Conservation (phyloP, 1,284 basidiomycete genomes). For the Ustilago trichophora region DNA sequence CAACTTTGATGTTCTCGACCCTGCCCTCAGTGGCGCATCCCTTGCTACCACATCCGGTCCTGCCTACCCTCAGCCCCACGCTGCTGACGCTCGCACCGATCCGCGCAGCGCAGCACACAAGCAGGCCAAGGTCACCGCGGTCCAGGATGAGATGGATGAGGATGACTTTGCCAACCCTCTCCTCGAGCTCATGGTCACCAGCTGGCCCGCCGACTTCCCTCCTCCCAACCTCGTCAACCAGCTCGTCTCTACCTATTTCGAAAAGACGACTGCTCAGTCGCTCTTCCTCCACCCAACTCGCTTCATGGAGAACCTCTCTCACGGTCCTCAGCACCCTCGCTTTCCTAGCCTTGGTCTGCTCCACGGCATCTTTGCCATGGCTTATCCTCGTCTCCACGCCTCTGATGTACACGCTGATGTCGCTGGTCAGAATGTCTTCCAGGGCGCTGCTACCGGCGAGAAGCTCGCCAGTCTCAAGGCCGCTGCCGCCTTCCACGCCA, state of each 20-base stretch:
- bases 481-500: slow-evolving; percentile 47
- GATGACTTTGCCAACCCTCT: slow-evolving; percentile 33
- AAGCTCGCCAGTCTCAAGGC: slow-evolving; percentile 38
- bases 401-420: slow-evolving; percentile 15
- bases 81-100: slow-evolving; percentile 24
- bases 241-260: slow-evolving; percentile 48
- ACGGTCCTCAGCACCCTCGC: slow-evolving; percentile 44
- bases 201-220: slow-evolving; percentile 57
- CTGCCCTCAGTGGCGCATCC: slow-evolving; percentile 29
- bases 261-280: slow-evolving; percentile 32
- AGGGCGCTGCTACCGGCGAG: slow-evolving; percentile 25
- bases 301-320: slow-evolving; percentile 47
- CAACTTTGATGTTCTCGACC: slow-evolving; percentile 43
- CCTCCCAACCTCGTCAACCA: slow-evolving; percentile 49
- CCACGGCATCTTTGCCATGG: slow-evolving; percentile 53
- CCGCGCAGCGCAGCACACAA: slow-evolving; percentile 23
- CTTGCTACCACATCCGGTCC: neutral
- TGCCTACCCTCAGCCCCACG: slow-evolving; percentile 23
- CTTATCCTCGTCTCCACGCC: slow-evolving; percentile 29
- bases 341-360: slow-evolving; percentile 50
- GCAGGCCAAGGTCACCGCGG: slow-evolving; percentile 41
- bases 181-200: slow-evolving; percentile 50
- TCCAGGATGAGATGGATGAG: slow-evolving; percentile 42
- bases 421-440: slow-evolving; percentile 16
- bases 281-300: slow-evolving; percentile 44